Conservation (phyloP, 306 rosid genomes). For the Quercus cerris region DNA sequence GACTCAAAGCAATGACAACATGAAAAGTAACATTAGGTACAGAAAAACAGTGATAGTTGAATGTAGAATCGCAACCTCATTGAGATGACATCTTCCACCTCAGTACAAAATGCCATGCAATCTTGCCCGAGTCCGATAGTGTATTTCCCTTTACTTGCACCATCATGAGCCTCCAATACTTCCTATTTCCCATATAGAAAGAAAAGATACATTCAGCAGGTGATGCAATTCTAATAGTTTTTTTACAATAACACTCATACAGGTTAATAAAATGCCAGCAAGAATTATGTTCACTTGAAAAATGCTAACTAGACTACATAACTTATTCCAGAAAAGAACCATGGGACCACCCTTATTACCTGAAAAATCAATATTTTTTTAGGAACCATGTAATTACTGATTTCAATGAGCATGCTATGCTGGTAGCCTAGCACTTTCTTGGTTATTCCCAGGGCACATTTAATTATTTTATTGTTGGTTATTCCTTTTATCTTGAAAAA, state of each 20-base stretch:
- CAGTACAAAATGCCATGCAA: conserved; percentile 94
- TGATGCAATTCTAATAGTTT: conserved; percentile 3
- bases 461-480: neutral
- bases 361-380: neutral
- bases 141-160: conserved; percentile 94
- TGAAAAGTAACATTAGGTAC: neutral
- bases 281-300: neutral
- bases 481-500: neutral
- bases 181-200: conserved; percentile 44
- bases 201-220: conserved; percentile 6
- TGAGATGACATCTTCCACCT: conserved; percentile 94
- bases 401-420: neutral
- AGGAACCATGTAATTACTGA: neutral
- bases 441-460: neutral
- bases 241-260: neutral
- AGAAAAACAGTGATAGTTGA: conserved; percentile 11
- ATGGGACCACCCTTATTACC: neutral
- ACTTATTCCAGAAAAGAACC: neutral
- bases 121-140: conserved; percentile 98
- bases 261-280: neutral
- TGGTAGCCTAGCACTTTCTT: neutral
- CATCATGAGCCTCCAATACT: conserved; percentile 94
- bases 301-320: neutral
- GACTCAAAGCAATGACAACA: neutral
- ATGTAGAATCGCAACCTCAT: conserved; percentile 65